Conservation (phyloP, 768 basidiomycete species). For the Auriscalpium vulgare region DNA sequence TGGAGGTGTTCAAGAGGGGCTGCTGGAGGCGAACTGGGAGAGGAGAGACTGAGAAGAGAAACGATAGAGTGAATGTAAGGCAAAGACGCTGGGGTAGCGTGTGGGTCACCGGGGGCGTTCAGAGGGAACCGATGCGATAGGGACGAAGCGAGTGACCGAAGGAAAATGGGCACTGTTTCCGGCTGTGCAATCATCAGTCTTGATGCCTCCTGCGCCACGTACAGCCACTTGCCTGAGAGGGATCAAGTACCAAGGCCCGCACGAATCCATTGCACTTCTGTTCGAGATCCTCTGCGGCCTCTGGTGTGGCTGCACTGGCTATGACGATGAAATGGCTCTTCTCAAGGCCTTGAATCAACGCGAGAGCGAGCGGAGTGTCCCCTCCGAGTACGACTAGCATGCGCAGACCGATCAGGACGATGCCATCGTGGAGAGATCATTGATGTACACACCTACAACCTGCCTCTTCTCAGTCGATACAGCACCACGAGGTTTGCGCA, state of each 20-base stretch:
- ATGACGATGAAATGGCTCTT: constrained; percentile 78
- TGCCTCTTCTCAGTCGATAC: constrained; percentile 32
- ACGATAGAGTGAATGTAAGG: constrained; percentile 74
- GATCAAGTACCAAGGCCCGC: constrained; percentile 75
- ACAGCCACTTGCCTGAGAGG: constrained; percentile 49
- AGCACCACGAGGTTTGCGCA: too few species aligned
- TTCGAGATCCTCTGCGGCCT: constrained; percentile 60
- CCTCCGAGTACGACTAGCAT: constrained; percentile 70
- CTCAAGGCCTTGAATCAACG: constrained; percentile 68
- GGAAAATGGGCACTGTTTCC: constrained; percentile 62
- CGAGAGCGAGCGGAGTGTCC: constrained; percentile 63
- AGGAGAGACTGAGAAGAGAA: constrained; percentile 56
- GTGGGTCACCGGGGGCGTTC: constrained; percentile 73
- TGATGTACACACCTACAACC: constrained; percentile 33
- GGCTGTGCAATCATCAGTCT: constrained; percentile 36
- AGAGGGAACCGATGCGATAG: constrained; percentile 80
- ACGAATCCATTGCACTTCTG: constrained; percentile 63
- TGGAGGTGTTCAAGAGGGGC: constrained; percentile 69
- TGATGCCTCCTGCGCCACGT: neutral
- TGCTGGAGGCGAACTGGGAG: constrained; percentile 27
- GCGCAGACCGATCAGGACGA: constrained; percentile 1
- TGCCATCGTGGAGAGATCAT: neutral
- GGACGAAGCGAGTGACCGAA: constrained; percentile 73
- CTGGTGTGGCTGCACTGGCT: constrained; percentile 63
- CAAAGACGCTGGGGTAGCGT: constrained; percentile 52